Percentiles rank a stretch among this genome's conserved stretches.
Evolutionary conservation across 2,329 filamentous ascomycete genomes (phyloP).

Genomic region (Fusarium phyllophilum): DNA sequence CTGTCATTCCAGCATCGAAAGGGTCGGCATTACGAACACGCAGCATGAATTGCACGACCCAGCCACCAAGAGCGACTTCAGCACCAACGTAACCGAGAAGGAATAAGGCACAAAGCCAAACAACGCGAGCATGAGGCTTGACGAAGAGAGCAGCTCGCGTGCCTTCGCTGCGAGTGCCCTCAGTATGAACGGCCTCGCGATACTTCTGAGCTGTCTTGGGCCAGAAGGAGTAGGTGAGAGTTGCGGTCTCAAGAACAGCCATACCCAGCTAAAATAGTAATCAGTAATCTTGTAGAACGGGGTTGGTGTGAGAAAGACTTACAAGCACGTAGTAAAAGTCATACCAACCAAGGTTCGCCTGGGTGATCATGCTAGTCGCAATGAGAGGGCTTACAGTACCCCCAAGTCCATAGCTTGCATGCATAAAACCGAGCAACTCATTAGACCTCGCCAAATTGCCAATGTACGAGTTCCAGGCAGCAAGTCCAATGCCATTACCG

Average conservation of each 20-base stretch:
- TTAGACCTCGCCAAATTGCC: conserved; percentile 77
- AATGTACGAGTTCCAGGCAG: conserved; percentile 64
- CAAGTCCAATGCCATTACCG: conserved; percentile 73
- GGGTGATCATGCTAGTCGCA: conserved; percentile 75
- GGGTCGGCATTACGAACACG: conserved; percentile 71
- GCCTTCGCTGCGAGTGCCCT: conserved; percentile 35
- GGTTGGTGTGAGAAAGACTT: neutral
- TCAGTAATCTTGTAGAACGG: rapidly evolving
- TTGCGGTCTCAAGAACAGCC: conserved; percentile 31
- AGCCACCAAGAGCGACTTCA: conserved; percentile 82
- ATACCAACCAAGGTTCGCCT: conserved; percentile 71
- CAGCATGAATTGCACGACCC: conserved; percentile 88
- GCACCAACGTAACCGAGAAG: conserved; percentile 80
- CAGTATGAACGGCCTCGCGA: conserved; percentile 48
- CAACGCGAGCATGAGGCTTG: conserved; percentile 59
- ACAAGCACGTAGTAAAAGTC: conserved; percentile 73
- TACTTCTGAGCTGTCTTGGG: conserved; percentile 62
- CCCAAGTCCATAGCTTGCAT: conserved; percentile 74
- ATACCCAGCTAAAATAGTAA: neutral
- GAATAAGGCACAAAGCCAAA: conserved; percentile 77
- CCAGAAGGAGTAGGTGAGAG: conserved; percentile 69
- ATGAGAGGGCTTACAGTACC: conserved; percentile 75
- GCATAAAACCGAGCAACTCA: conserved; percentile 74
- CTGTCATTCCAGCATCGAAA: conserved; percentile 78
- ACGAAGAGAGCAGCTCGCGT: conserved; percentile 51